A percentile compares a stretch with the other conserved stretches of the same genome.
phyloP scores from a whole-genome alignment of 176 grass and related monocot species.

The Zea luxurians region DNA sequence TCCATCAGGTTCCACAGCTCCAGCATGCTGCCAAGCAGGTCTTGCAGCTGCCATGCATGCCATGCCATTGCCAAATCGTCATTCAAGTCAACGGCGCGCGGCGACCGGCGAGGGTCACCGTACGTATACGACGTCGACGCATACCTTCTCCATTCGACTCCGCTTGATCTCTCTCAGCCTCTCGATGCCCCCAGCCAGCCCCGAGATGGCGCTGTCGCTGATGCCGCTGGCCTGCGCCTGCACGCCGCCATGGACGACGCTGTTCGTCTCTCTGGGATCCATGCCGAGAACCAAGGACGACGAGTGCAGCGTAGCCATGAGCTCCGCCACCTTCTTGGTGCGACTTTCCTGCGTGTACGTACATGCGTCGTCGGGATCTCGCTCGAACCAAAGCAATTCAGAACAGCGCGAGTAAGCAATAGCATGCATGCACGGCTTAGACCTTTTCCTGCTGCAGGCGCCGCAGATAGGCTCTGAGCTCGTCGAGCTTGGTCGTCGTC shows the following conservation, averaged over 20 bases:
- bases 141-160: conserved; percentile 54
- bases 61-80: too few species aligned
- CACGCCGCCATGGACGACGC: background rate
- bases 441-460: conserved; percentile 66
- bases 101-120: too few species aligned
- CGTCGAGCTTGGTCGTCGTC: conserved; percentile 52
- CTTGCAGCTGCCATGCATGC: conserved; percentile 67
- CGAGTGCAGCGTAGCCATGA: conserved; percentile 44
- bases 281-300: conserved; percentile 65
- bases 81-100: too few species aligned
- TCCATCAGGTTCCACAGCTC: conserved; percentile 95
- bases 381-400: background rate
- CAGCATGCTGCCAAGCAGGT: conserved; percentile 70
- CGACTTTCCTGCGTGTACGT: conserved; percentile 54
- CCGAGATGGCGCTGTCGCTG: conserved; percentile 46
- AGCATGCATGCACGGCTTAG: background rate
- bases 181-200: conserved; percentile 47
- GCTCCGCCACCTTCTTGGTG: conserved; percentile 49
- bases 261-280: conserved; percentile 35
- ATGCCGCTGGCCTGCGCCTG: conserved; percentile 23
- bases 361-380: background rate
- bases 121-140: too few species aligned
- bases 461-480: conserved; percentile 54
- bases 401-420: too few species aligned
- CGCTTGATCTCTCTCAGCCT: conserved; percentile 62